Evolutionary conservation across 2,329 filamentous ascomycete genomes (phyloP), one percentile per base, ranked within the genome.

Genomic region (Cytospora paraplurivora): DNA sequence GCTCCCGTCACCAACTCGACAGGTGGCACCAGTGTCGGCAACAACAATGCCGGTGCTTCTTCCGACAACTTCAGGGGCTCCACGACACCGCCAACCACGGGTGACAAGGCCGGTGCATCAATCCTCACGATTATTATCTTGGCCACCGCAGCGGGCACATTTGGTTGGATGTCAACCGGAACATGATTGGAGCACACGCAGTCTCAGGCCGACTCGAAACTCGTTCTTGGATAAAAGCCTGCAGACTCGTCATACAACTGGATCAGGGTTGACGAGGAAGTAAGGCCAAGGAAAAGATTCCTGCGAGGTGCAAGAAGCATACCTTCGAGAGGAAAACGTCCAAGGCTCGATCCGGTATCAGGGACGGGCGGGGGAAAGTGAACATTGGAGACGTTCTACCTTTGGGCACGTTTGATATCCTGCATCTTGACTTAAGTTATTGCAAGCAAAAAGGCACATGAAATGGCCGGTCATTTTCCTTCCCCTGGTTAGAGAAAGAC

Each of bases 131-230:
- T 66, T 32, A 17, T 60, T 33, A 59, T 67, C 5, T 21, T 61
- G 57, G 49, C 19, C 0, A 63, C 68, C n/a, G 68, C 71, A 8
- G 69, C 68, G 5, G 71, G 69, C 10, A 72, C 74, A 64, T 76
- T 76, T 69, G 69, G 68, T 2, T 75, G 73, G 71, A 76, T 77
- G 73, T 66, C 64, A 33, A 66, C 62, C 15, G 64, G 64, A 7
- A 59, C 62, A 34, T 66, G 47, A 44, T 38, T n/a, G 47, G 34
- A 17, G 33, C 38, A 17, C 32, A 32, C 34, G 3, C n/a, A 7
- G 34, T 51, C 38, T 34, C 34, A 8, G 52, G 37, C 53, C 37
- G 37, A 60, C 41, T 37, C 27, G 2, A 19, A 53, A 54, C 49
- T 47, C 35, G 35, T n/a, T n/a, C n/a, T 19, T 44, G 17, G 41